Conservation (phyloP, 148 eudicot genomes). For the Spergularia marina region DNA sequence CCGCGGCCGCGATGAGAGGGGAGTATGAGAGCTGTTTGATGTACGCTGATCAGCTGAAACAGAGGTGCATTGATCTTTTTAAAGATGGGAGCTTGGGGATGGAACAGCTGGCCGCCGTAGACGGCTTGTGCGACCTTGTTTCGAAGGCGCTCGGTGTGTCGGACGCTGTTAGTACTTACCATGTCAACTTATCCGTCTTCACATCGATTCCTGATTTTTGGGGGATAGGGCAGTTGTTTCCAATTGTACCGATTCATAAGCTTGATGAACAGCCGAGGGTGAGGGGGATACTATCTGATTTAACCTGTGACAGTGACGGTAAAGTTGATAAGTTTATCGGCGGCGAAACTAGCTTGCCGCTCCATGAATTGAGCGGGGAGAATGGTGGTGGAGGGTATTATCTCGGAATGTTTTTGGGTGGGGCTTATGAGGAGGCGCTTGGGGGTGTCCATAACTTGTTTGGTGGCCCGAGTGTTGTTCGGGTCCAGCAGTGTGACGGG, state of each 20-base stretch:
- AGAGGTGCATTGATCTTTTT: conserved; percentile 73
- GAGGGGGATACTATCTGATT: conserved; percentile 69
- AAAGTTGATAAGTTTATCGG: conserved; percentile 85
- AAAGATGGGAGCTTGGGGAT: conserved; percentile 73
- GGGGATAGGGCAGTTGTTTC: conserved; percentile 89
- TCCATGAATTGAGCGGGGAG: conserved; percentile 57
- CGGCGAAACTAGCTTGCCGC: conserved; percentile 68
- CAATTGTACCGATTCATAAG: conserved; percentile 72
- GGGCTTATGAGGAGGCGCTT: conserved; percentile 97
- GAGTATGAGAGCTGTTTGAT: conserved; percentile 60
- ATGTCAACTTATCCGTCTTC: conserved; percentile 79
- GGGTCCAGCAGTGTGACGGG: conserved; percentile 76
- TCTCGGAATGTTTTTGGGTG: conserved; percentile 94
- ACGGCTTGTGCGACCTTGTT: conserved; percentile 63
- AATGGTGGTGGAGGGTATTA: conserved; percentile 49
- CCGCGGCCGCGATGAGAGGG: conserved; percentile 47
- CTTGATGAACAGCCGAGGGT: conserved; percentile 59
- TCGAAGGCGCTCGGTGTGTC: conserved; percentile 54
- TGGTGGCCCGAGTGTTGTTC: conserved; percentile 86
- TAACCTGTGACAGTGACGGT: conserved; percentile 97
- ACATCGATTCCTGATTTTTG: conserved; percentile 94
- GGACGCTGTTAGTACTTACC: conserved; percentile 56
- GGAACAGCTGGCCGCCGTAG: conserved; percentile 77
- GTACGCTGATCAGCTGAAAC: conserved; percentile 69
- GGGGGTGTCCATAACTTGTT: conserved; percentile 92